phyloP scores from a whole-genome alignment of 306 rosid genomes.

The Dalbergia cultrata region DNA sequence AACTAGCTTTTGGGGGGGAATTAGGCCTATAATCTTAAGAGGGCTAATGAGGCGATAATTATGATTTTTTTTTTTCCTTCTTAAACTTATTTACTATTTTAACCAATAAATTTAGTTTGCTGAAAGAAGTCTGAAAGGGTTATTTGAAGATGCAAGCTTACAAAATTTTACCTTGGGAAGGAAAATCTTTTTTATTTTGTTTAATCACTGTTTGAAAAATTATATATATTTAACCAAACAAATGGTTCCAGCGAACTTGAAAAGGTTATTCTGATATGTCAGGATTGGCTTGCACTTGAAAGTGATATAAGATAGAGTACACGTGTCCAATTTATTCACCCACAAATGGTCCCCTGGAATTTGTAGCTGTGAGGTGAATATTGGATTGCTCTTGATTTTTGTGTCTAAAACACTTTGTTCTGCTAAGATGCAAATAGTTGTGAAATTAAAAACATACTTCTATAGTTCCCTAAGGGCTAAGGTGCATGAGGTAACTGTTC shows the following conservation, averaged over 20 bases:
- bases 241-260: too few species aligned
- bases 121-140: too few species aligned
- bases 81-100: background rate
- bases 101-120: background rate
- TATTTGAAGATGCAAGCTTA: background rate
- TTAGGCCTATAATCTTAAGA: too few species aligned
- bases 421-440: background rate
- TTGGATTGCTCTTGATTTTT: conserved; percentile 1
- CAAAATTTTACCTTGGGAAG: background rate
- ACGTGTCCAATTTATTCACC: background rate
- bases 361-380: background rate
- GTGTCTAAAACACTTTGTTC: background rate
- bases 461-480: background rate
- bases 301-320: background rate
- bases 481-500: background rate
- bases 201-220: background rate
- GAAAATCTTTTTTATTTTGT: conserved; percentile 2
- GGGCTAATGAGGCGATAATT: background rate
- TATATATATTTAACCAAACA: background rate
- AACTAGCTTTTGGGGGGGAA: too few species aligned
- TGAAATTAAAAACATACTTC: background rate
- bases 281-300: background rate
- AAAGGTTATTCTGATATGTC: background rate
- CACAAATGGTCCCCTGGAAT: background rate
- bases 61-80: background rate